Evolutionary conservation across 192 early-diverging fungal species (phyloP).

Genomic region (Backusella mclennaniae): DNA sequence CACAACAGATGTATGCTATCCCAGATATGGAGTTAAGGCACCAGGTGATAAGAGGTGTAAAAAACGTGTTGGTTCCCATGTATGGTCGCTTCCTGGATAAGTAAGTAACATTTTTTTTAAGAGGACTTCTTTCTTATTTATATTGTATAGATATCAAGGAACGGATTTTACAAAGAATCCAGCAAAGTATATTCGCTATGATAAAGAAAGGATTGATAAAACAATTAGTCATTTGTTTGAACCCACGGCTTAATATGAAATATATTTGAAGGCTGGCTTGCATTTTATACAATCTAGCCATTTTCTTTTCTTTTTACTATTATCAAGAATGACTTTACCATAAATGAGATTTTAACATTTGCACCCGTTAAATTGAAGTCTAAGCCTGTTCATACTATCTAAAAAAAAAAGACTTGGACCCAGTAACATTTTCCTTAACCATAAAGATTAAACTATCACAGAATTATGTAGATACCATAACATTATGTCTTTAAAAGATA

Average conservation of each 20-base stretch:
- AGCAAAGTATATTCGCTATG: slow-evolving; percentile 80
- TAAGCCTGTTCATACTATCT: not conserved
- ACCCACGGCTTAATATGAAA: slow-evolving; percentile 21
- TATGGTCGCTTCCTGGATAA: slow-evolving; percentile 75
- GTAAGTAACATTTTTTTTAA: slow-evolving; percentile 39
- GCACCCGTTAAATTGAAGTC: too few species aligned
- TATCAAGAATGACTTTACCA: too few species aligned
- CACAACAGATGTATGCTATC: slow-evolving; percentile 72
- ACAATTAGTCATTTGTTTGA: slow-evolving; percentile 71
- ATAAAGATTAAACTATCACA: not conserved
- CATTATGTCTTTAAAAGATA: not conserved
- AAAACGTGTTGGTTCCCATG: slow-evolving; percentile 71
- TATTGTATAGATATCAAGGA: slow-evolving; percentile 45
- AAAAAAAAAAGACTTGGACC: not conserved
- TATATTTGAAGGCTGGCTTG: too few species aligned
- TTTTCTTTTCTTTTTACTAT: too few species aligned
- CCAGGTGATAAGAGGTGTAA: slow-evolving; percentile 68
- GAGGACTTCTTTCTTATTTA: not conserved
- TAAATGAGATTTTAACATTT: too few species aligned
- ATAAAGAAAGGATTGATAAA: slow-evolving; percentile 60
- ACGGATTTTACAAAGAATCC: slow-evolving; percentile 81
- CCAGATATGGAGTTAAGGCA: slow-evolving; percentile 75
- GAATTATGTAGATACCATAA: not conserved
- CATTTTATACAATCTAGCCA: too few species aligned
- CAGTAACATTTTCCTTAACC: not conserved